phyloP scores from a whole-genome alignment of 2,329 filamentous ascomycete genomes.

The Pezicula rhizophila region DNA sequence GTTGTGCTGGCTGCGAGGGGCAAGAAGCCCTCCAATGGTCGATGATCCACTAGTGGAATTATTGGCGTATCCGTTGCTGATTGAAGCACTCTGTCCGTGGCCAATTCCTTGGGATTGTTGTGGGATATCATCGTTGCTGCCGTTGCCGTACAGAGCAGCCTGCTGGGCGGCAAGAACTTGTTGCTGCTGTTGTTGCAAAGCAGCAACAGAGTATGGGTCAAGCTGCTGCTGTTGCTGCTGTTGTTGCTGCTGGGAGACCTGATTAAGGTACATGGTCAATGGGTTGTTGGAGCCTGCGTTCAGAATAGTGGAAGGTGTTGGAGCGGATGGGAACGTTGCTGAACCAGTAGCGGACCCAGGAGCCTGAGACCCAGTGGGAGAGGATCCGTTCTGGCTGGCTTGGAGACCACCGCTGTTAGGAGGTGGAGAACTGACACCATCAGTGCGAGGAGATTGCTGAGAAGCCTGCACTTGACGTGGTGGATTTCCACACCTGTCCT shows the following conservation, averaged over 20 bases:
- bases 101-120: conserved; percentile 53
- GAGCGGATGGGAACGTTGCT: conserved; percentile 49
- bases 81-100: conserved; percentile 61
- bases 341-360: conserved; percentile 40
- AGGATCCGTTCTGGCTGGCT: conserved; percentile 25
- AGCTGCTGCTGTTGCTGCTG: conserved; percentile 36
- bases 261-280: conserved; percentile 86
- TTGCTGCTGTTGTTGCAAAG: conserved; percentile 58
- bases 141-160: conserved; percentile 68
- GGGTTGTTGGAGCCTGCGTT: conserved; percentile 79
- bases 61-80: conserved; percentile 51
- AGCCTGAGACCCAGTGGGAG: conserved; percentile 33
- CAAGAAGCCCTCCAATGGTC: conserved; percentile 71
- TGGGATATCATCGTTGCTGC: conserved; percentile 52
- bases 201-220: conserved; percentile 34
- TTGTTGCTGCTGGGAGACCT: conserved; percentile 68
- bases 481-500: conserved; percentile 94
- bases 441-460: conserved; percentile 60
- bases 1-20: conserved; percentile 57
- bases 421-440: conserved; percentile 51
- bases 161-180: conserved; percentile 70
- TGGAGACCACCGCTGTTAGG: conserved; percentile 30
- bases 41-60: conserved; percentile 51
- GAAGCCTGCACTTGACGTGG: conserved; percentile 73
- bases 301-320: conserved; percentile 66